Evolutionary conservation across 345 rosid genomes (phyloP).

Genomic region (Brassica nigra): DNA sequence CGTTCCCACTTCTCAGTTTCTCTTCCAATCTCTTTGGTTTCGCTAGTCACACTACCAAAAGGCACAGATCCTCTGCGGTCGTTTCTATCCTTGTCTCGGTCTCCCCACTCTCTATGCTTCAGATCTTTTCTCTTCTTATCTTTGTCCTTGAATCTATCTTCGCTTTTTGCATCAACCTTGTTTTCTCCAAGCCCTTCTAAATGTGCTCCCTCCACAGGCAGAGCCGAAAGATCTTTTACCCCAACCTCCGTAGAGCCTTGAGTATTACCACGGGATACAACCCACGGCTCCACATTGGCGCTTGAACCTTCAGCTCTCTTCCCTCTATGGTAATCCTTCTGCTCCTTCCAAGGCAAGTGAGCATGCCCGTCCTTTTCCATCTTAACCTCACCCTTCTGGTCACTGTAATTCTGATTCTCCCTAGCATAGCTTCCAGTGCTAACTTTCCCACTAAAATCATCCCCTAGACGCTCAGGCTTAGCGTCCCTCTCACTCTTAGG

Average conservation of each 20-base stretch:
- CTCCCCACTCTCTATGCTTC: constrained; percentile 86
- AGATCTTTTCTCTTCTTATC: constrained; percentile 87
- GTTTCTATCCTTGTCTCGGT: constrained; percentile 84
- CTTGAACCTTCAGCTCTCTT: constrained; percentile 70
- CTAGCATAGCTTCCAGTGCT: constrained; percentile 30
- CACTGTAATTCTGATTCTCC: constrained; percentile 53
- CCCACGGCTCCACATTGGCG: constrained; percentile 71
- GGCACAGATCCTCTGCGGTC: constrained; percentile 69
- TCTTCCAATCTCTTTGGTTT: constrained; percentile 64
- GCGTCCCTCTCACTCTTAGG: constrained; percentile 43
- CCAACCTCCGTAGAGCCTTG: constrained; percentile 57
- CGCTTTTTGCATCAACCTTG: constrained; percentile 75
- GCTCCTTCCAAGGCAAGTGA: constrained; percentile 80
- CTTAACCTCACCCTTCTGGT: constrained; percentile 61
- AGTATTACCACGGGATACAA: constrained; percentile 50
- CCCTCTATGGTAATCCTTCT: constrained; percentile 80
- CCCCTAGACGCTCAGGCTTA: constrained; percentile 57
- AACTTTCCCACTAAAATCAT: constrained; percentile 47
- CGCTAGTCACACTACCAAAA: constrained; percentile 55
- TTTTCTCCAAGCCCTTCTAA: constrained; percentile 81
- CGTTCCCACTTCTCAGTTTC: constrained; percentile 89
- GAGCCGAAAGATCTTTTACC: constrained; percentile 58
- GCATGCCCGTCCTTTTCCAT: constrained; percentile 66
- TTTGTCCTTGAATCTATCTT: constrained; percentile 86
- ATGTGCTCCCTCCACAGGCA: constrained; percentile 56